Percentiles rank a stretch among this genome's conserved stretches.
These are phyloP conservation scores for Jamesozyma spencerorum DNA, from an alignment of 805 yeast species.

Conservation along the genomic window DNA sequence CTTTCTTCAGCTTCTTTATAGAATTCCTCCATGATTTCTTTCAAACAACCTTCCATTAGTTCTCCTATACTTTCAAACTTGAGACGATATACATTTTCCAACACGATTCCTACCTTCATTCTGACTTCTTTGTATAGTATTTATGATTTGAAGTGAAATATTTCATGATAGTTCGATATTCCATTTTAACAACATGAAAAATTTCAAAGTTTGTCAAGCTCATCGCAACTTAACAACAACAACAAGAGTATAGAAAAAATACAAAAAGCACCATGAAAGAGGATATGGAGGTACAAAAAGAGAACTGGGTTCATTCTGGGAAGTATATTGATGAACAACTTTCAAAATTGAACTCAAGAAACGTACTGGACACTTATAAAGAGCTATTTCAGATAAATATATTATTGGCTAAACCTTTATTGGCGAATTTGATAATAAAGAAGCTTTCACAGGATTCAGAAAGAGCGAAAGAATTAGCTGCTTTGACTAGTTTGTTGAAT, in stretches of 20 bases:
- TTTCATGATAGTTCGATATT: too few species aligned
- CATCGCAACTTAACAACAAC: not conserved
- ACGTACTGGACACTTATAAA: slow-evolving; percentile 40
- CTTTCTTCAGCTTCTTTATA: slow-evolving; percentile 2
- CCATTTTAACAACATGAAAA: too few species aligned
- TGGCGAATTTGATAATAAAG: slow-evolving; percentile 43
- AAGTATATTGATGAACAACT: slow-evolving; percentile 41
- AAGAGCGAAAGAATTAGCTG: not conserved
- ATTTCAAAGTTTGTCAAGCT: too few species aligned
- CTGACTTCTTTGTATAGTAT: not conserved
- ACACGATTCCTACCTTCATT: slow-evolving; percentile 14
- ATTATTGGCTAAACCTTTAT: slow-evolving; percentile 49
- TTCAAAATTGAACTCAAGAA: slow-evolving; percentile 29
- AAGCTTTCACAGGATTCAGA: not conserved
- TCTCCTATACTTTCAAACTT: slow-evolving; percentile 5
- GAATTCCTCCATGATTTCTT: not conserved
- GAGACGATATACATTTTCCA: slow-evolving; percentile 7
- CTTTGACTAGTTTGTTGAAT: not conserved
- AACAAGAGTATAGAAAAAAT: not conserved
- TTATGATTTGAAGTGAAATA: too few species aligned
- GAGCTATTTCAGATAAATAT: slow-evolving; percentile 51
- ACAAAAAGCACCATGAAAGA: not conserved
- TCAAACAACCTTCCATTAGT: slow-evolving; percentile 6
- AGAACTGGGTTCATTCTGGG: slow-evolving; percentile 45
- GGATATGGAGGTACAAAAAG: not conserved